Base-by-base conservation (phyloP, 768 basidiomycete genomes). In the Xerocomus spinulosus region DNA sequence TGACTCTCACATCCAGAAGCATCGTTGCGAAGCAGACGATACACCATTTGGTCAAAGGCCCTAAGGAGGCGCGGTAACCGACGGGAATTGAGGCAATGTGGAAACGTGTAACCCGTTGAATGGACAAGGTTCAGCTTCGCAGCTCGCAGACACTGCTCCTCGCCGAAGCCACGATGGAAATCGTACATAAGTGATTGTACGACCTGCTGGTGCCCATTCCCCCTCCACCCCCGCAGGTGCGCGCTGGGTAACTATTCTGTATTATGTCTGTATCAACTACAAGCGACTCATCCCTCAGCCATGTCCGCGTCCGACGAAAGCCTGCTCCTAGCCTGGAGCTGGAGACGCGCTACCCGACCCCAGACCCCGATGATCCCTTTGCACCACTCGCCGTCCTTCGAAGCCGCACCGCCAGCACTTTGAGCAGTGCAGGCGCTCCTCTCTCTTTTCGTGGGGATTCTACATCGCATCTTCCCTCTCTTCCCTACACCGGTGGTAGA, bases 291-390 rank as follows among this genome's bases (percentile, higher is more conserved):
- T 44, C 64, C 44, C 15, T 40, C 33, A 39, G 42, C 43, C 65
- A 67, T 44, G 20, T 56, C 3, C 65, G 66, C 2, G 50, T 69
- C 18, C 60, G 66, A 40, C 78, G 83, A 46, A 84, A 84, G 57
- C 82, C 79, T 5, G 69, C 80, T 3, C 83, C 82, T 6, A 60
- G 68, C 38, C 70, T 80, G 46, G 75, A 76, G 42, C 62, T 74
- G 55, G 72, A 76, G 9, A 59, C 72, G 44, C 72, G 79, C 33
- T 87, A 86, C 61, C 85, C 85, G 5, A 64, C 70, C 2, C 83
- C 83, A 25, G 85, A 87, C 65, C 83, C 83, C 18, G 60, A 58
- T 15, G 83, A 87, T 61, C 85, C 85, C 2, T 86, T 86, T 53
- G 84, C 81, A 5, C 78, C 85, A 0, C 76, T 87, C 35, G 77